phyloP scores from a whole-genome alignment of 2,329 filamentous ascomycete species.

The Mollisiaceae sp. region DNA sequence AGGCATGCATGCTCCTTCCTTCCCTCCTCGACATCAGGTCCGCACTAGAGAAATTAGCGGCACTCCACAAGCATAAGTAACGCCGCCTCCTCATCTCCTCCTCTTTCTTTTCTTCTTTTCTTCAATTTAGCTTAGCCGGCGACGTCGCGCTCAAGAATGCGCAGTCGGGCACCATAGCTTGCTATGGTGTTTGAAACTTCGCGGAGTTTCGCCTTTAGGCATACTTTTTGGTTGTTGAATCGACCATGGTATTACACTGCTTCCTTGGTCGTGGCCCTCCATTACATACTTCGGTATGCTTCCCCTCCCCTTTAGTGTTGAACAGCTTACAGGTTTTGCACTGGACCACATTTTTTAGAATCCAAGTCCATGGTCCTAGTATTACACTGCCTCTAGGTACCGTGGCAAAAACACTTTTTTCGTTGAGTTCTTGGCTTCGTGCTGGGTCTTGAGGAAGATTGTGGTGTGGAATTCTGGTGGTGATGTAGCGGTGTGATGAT shows the following conservation, averaged over 20 bases:
- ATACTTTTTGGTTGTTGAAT: too few species aligned
- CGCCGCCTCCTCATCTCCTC: not conserved
- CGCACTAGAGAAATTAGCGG: not conserved
- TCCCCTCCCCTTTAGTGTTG: too few species aligned
- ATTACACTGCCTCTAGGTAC: not conserved
- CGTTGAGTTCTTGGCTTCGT: not conserved
- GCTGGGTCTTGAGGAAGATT: not conserved
- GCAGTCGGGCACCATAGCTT: too few species aligned
- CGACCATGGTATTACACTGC: too few species aligned
- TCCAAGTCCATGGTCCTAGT: not conserved
- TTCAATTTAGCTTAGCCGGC: not conserved
- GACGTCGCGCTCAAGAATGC: not conserved
- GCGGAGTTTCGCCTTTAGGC: too few species aligned
- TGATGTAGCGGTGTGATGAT: not conserved
- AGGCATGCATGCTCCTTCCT: too few species aligned
- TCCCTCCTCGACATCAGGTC: too few species aligned
- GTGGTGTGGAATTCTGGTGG: not conserved
- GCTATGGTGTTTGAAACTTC: too few species aligned
- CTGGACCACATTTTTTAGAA: not conserved
- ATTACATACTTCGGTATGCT: too few species aligned
- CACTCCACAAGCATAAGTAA: not conserved
- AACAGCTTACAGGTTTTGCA: too few species aligned
- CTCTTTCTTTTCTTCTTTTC: not conserved
- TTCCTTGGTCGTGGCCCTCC: too few species aligned
- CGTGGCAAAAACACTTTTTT: conserved; percentile 3